phyloP scores from a whole-genome alignment of 2,329 filamentous ascomycete genomes.

The Cladosporium sp. region DNA sequence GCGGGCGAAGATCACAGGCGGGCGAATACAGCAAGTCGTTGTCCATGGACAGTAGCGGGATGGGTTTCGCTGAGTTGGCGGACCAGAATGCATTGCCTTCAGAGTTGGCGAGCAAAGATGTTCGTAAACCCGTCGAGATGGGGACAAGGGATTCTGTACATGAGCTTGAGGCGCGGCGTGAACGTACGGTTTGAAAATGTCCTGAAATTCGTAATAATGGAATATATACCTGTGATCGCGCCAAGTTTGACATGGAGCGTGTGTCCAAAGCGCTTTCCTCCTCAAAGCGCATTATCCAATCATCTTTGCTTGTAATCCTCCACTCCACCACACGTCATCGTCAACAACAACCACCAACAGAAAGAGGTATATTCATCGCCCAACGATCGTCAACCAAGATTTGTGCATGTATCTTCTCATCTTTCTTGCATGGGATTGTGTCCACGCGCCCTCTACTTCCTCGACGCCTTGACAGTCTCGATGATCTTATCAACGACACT shows the following conservation, averaged over 20 bases:
- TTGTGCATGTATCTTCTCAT: not conserved
- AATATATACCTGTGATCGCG: too few species aligned
- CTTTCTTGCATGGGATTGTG: not conserved
- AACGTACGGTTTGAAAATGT: too few species aligned
- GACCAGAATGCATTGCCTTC: too few species aligned
- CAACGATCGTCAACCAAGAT: not conserved
- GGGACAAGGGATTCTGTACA: not conserved
- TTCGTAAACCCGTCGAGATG: not conserved
- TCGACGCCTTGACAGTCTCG: conserved; percentile 63
- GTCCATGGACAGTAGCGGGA: not conserved
- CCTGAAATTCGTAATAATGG: too few species aligned
- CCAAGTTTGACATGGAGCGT: too few species aligned
- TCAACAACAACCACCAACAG: not conserved
- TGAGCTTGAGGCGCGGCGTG: not conserved
- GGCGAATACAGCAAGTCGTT: not conserved
- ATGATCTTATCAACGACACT: conserved; percentile 88
- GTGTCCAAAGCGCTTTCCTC: too few species aligned
- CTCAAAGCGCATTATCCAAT: too few species aligned
- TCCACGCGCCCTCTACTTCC: conserved; percentile 30
- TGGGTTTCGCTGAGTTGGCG: not conserved
- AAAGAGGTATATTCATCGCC: not conserved
- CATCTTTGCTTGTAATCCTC: not conserved
- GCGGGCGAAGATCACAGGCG: not conserved
- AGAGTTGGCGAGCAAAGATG: not conserved
- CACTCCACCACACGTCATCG: not conserved